Evolutionary conservation across 2,329 filamentous ascomycete species (phyloP).

Genomic region (Alternaria hordeiaustralica): DNA sequence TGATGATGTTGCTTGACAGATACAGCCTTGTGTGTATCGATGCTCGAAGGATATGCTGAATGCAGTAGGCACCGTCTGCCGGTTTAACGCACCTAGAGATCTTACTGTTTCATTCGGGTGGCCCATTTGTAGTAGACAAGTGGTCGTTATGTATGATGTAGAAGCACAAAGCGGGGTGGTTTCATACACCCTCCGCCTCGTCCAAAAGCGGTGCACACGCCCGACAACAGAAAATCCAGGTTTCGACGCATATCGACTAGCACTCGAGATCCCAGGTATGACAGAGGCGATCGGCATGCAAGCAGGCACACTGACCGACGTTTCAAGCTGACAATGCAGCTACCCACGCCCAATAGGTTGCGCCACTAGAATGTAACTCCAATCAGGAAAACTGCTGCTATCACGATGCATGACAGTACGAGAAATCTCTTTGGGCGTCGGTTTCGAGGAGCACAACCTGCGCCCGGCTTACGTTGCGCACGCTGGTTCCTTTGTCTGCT

Average conservation of each 20-base stretch:
- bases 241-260: background rate
- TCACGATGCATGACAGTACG: background rate
- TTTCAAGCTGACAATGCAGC: constrained; percentile 3
- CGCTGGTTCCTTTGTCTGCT: background rate
- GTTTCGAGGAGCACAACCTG: background rate
- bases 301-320: background rate
- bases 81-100: no score
- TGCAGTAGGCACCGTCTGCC: background rate
- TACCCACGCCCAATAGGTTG: background rate
- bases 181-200: background rate
- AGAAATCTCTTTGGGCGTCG: background rate
- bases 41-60: background rate
- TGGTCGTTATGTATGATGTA: background rate
- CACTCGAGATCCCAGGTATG: background rate
- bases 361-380: background rate
- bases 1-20: no score
- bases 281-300: background rate
- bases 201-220: background rate
- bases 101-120: no score
- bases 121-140: no score
- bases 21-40: no score
- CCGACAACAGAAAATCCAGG: background rate
- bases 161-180: background rate
- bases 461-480: background rate
- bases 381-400: background rate